Evolutionary conservation across 2,329 filamentous ascomycete genomes (phyloP), one percentile per base, ranked within the genome.

Genomic region (Chaetoscypha palmicola): DNA sequence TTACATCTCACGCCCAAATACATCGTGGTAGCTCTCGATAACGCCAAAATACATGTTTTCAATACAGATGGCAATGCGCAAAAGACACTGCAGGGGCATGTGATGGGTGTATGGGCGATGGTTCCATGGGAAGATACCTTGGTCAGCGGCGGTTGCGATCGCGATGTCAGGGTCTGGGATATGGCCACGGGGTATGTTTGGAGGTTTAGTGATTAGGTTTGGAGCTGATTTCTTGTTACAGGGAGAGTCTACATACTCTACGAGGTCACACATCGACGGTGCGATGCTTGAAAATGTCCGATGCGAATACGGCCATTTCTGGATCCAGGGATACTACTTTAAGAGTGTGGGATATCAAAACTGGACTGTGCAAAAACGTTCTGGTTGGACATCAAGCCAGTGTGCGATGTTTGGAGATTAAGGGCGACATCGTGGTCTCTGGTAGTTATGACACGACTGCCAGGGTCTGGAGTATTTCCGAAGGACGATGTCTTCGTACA

Each of bases 81-180:
- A 57, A 87, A 89, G 62, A 95, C 88, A 2, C 69, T 98, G 21
- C 84, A 92, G 60, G 92, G 92, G 9, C 92, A 98, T 68, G 86
- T 97, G 34, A 98, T 98, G 92, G 92, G 92, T 31, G 92, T 98
- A 16, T 98, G 92, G 92, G 92, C 92, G 38, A 97, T 98, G 91
- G 89, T 98, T 19, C 92, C 92, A 5, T 96, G 90, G 86, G 91
- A 87, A 47, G 91, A 98, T 63, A 84, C 87, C 41, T 74, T 98
- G 49, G 92, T 98, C 48, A 96, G 89, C 58, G 92, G 92, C 57
- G 92, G 92, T 4, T 98, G 92, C 63, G 92, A 98, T 68, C 79
- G 92, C 48, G 92, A 98, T 62, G 92, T 98, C 21, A 78, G 92
- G 45, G 92, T 98, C 4, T 98, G 92, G 92, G 86, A 98, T 60